These are phyloP conservation scores for Linaria vulgaris DNA, from an alignment of 257 asterid species.

Conservation along the genomic window DNA sequence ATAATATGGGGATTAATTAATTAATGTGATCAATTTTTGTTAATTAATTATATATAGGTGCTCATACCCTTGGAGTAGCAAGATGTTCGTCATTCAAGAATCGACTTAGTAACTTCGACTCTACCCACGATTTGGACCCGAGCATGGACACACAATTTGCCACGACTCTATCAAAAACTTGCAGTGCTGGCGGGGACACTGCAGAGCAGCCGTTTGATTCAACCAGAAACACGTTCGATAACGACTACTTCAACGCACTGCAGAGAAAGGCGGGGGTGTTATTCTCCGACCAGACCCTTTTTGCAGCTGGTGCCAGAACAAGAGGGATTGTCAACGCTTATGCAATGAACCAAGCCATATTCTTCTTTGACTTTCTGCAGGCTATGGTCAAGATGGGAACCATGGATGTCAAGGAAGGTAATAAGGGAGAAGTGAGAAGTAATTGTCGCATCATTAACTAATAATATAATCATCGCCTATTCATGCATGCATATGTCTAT, in stretches of 20 bases:
- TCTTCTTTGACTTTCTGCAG: slow-evolving; percentile 73
- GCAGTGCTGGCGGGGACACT: slow-evolving; percentile 67
- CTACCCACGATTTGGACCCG: slow-evolving; percentile 68
- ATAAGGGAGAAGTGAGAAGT: slow-evolving; percentile 64
- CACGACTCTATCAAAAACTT: slow-evolving; percentile 51
- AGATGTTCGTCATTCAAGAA: slow-evolving; percentile 86
- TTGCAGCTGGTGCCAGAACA: slow-evolving; percentile 43
- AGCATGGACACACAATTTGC: slow-evolving; percentile 60
- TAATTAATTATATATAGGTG: slow-evolving; percentile 40
- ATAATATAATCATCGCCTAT: too few relatives aligned
- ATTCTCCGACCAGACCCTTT: slow-evolving; percentile 81
- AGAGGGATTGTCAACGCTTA: slow-evolving; percentile 60
- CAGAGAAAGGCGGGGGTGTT: slow-evolving; percentile 67
- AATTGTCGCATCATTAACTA: slow-evolving; percentile 49
- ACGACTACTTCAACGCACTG: slow-evolving; percentile 53
- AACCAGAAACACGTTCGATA: slow-evolving; percentile 60
- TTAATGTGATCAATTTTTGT: too few relatives aligned
- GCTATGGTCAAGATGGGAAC: slow-evolving; percentile 80
- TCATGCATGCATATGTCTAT: too few relatives aligned
- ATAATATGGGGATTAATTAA: background rate
- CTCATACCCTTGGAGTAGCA: slow-evolving; percentile 84
- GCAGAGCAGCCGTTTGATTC: slow-evolving; percentile 73
- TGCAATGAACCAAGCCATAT: slow-evolving; percentile 74
- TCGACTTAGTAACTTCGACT: slow-evolving; percentile 61
- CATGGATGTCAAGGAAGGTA: slow-evolving; percentile 69